A percentile compares a stretch with the other conserved stretches of the same genome.
These are phyloP conservation scores for Beta corolliflora DNA, from an alignment of 179 eudicot genomes.

Conservation along the genomic window DNA sequence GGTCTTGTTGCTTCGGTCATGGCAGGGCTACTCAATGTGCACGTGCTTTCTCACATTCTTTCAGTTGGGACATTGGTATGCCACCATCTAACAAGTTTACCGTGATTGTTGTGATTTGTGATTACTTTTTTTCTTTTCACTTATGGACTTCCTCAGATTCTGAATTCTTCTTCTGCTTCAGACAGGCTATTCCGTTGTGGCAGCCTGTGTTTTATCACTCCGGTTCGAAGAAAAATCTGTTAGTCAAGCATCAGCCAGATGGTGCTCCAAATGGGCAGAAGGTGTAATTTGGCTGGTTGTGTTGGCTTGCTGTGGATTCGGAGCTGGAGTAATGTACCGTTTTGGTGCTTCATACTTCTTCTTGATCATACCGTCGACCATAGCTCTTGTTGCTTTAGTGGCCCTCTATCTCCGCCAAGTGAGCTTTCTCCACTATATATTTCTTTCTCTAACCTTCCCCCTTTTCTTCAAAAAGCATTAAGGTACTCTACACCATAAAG, in stretches of 20 bases:
- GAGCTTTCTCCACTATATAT: constrained; percentile 35
- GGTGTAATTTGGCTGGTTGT: constrained; percentile 65
- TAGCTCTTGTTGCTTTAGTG: constrained; percentile 59
- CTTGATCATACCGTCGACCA: constrained; percentile 50
- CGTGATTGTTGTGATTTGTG: constrained; percentile 21
- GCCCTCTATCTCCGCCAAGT: constrained; percentile 77
- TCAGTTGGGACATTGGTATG: constrained; percentile 97
- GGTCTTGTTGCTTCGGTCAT: constrained; percentile 81
- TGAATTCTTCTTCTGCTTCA: constrained; percentile 36
- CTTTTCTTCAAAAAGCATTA: too few relatives aligned
- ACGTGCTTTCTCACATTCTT: constrained; percentile 81
- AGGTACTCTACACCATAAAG: too few relatives aligned
- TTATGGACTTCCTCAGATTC: constrained; percentile 18
- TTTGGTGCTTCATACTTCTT: constrained; percentile 56
- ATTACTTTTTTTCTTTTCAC: not conserved
- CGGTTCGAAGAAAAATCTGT: constrained; percentile 67
- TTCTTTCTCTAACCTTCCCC: not conserved
- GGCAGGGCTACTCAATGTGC: constrained; percentile 85
- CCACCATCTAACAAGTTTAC: constrained; percentile 13
- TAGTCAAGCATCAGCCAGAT: constrained; percentile 39
- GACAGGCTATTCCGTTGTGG: constrained; percentile 97
- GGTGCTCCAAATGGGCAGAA: constrained; percentile 68
- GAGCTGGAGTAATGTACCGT: constrained; percentile 74
- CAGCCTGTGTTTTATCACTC: constrained; percentile 87
- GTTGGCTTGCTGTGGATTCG: constrained; percentile 75